These are phyloP conservation scores for Chaetomium globosum DNA, from an alignment of 2,329 filamentous ascomycete genomes.

Conservation along the genomic window DNA sequence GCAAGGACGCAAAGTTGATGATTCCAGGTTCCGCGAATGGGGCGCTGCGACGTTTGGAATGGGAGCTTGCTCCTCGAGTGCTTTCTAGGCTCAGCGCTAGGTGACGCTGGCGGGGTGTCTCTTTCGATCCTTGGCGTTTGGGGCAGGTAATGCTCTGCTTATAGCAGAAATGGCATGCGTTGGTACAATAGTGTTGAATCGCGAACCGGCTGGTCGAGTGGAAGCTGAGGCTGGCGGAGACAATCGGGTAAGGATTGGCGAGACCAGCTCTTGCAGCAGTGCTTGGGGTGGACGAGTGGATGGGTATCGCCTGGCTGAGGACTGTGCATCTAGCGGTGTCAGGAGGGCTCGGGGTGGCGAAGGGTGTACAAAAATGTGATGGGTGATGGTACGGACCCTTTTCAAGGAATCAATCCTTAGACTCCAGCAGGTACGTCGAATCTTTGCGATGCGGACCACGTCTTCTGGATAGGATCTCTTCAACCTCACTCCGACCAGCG, in stretches of 20 bases:
- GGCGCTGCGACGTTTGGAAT: not conserved
- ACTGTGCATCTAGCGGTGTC: constrained; percentile 32
- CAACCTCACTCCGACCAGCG: constrained; percentile 16
- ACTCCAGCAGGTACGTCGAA: constrained; percentile 21
- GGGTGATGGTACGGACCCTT: constrained; percentile 28
- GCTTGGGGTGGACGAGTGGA: constrained; percentile 23
- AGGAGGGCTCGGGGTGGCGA: constrained; percentile 25
- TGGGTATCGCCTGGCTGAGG: constrained; percentile 19
- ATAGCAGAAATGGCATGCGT: not conserved
- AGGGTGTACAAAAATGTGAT: constrained; percentile 26
- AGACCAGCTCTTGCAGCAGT: constrained; percentile 27
- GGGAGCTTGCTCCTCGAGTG: constrained; percentile 9
- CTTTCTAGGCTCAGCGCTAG: not conserved
- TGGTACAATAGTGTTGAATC: constrained; percentile 7
- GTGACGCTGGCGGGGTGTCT: not conserved
- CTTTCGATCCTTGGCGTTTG: not conserved
- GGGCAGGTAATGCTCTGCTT: not conserved
- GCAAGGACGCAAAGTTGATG: not conserved
- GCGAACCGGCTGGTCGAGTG: constrained; percentile 24
- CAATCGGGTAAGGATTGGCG: constrained; percentile 21
- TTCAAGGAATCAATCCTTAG: constrained; percentile 26
- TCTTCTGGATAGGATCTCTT: constrained; percentile 23
- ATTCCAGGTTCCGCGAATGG: not conserved
- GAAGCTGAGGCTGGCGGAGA: constrained; percentile 16
- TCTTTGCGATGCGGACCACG: constrained; percentile 16